phyloP scores from a whole-genome alignment of 371 early-diverging fungal genomes.

The Blastocladiella emersonii region DNA sequence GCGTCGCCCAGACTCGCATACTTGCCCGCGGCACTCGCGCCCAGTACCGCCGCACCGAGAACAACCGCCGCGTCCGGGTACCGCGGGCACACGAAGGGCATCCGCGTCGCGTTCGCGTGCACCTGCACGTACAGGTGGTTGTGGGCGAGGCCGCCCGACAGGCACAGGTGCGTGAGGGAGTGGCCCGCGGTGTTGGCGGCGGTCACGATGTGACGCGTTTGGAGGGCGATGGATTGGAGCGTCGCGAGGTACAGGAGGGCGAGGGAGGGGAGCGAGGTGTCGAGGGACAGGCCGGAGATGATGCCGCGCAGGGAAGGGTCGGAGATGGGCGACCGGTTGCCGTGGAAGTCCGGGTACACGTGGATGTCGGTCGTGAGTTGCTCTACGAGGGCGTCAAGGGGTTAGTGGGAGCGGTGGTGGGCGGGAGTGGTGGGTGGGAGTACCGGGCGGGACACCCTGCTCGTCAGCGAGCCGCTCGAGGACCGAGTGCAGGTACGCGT shows the following conservation, averaged over 20 bases:
- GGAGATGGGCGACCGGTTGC: conserved; percentile 57
- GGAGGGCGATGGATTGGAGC: conserved; percentile 44
- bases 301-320: conserved; percentile 50
- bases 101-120: conserved; percentile 40
- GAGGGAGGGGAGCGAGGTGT: conserved; percentile 36
- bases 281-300: conserved; percentile 42
- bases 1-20: conserved; percentile 28
- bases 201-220: conserved; percentile 46
- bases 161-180: conserved; percentile 38
- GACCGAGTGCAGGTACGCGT: conserved; percentile 30
- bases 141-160: conserved; percentile 55
- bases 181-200: conserved; percentile 35
- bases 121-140: conserved; percentile 46
- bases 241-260: conserved; percentile 47
- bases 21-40: conserved; percentile 39
- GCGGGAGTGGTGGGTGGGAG: not conserved
- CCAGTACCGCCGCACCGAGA: conserved; percentile 53
- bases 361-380: conserved; percentile 38
- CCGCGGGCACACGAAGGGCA: conserved; percentile 38
- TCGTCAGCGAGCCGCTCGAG: conserved; percentile 19
- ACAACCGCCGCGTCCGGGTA: conserved; percentile 44
- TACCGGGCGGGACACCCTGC: conserved; percentile 4
- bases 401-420: not conserved
- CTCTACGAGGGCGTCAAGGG: conserved; percentile 13
- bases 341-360: conserved; percentile 61